These are phyloP conservation scores for Sporormia fimetaria DNA, from an alignment of 495 filamentous ascomycete species.

Conservation along the genomic window DNA sequence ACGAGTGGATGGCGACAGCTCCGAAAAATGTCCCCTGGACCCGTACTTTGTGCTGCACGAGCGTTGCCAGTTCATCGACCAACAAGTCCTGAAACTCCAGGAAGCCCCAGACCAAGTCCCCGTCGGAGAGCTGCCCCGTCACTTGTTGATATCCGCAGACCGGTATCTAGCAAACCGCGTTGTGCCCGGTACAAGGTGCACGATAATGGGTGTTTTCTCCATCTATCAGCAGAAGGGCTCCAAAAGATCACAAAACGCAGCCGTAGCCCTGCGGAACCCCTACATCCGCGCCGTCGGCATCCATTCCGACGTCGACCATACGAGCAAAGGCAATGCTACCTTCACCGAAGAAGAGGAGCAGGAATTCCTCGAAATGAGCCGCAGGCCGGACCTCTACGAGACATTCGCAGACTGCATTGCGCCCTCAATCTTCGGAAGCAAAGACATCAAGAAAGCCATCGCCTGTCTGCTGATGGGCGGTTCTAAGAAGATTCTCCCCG, in stretches of 20 bases:
- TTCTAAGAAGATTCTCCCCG: slow-evolving; percentile 95
- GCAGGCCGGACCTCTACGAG: slow-evolving; percentile 82
- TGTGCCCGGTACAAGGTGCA: slow-evolving; percentile 89
- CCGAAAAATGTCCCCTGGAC: slow-evolving; percentile 75
- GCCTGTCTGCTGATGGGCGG: slow-evolving; percentile 89
- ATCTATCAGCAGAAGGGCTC: slow-evolving; percentile 87
- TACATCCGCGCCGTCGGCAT: slow-evolving; percentile 94
- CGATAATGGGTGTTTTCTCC: slow-evolving; percentile 93
- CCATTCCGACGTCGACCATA: slow-evolving; percentile 78
- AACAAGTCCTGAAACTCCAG: slow-evolving; percentile 96
- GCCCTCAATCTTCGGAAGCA: slow-evolving; percentile 93
- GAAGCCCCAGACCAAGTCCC: slow-evolving; percentile 97
- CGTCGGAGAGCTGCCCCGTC: slow-evolving; percentile 89
- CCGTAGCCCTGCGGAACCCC: slow-evolving; percentile 89
- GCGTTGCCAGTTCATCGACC: slow-evolving; percentile 90
- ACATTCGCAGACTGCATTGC: slow-evolving; percentile 87
- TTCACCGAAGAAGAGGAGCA: slow-evolving; percentile 97
- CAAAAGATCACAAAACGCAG: slow-evolving; percentile 59
- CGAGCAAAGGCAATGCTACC: slow-evolving; percentile 68
- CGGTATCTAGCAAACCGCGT: slow-evolving; percentile 93
- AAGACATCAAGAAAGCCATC: slow-evolving; percentile 98
- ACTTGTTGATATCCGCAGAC: slow-evolving; percentile 90
- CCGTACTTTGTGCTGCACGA: slow-evolving; percentile 95
- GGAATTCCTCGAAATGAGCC: slow-evolving; percentile 88
- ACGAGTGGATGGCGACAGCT: slow-evolving; percentile 44